phyloP scores from a whole-genome alignment of 805 yeast genomes.

The Diddensiella transvaalensis region DNA sequence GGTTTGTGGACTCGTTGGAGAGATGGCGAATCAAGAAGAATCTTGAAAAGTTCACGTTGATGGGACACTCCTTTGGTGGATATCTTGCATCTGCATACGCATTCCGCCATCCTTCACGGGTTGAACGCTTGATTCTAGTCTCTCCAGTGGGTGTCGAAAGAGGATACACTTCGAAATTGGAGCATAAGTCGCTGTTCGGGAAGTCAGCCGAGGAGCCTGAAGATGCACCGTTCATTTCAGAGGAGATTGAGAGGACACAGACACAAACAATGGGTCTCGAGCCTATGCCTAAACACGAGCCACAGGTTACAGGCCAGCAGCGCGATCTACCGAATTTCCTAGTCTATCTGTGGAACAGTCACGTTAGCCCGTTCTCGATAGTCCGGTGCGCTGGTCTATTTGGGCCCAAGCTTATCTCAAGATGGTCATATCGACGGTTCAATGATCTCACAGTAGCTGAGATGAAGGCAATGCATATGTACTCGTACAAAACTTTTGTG shows the following conservation, averaged over 20 bases:
- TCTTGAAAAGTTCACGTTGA: conserved; percentile 50
- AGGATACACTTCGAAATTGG: conserved; percentile 17
- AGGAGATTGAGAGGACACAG: conserved; percentile 7
- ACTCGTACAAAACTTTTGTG: conserved; percentile 77
- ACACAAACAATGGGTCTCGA: neutral
- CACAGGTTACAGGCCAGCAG: conserved; percentile 5
- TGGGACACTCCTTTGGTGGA: conserved; percentile 94
- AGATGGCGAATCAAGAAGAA: conserved; percentile 57
- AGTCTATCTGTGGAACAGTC: conserved; percentile 73
- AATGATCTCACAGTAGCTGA: conserved; percentile 47
- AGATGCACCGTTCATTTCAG: conserved; percentile 3
- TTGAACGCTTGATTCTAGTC: conserved; percentile 67
- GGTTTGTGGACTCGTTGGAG: conserved; percentile 62
- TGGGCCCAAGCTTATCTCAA: conserved; percentile 82
- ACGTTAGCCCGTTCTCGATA: conserved; percentile 77
- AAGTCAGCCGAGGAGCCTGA: neutral
- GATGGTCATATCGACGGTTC: conserved; percentile 83
- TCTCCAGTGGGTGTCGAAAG: conserved; percentile 84
- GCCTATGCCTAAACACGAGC: neutral
- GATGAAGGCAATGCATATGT: conserved; percentile 58
- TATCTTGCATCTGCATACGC: conserved; percentile 71
- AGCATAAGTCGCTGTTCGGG: conserved; percentile 11
- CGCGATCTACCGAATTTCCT: conserved; percentile 64
- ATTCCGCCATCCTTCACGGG: conserved; percentile 54
- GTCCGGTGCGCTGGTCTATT: conserved; percentile 71